These are phyloP conservation scores for Coemansia sp. DNA, from an alignment of 192 early-diverging fungal genomes.

Conservation along the genomic window DNA sequence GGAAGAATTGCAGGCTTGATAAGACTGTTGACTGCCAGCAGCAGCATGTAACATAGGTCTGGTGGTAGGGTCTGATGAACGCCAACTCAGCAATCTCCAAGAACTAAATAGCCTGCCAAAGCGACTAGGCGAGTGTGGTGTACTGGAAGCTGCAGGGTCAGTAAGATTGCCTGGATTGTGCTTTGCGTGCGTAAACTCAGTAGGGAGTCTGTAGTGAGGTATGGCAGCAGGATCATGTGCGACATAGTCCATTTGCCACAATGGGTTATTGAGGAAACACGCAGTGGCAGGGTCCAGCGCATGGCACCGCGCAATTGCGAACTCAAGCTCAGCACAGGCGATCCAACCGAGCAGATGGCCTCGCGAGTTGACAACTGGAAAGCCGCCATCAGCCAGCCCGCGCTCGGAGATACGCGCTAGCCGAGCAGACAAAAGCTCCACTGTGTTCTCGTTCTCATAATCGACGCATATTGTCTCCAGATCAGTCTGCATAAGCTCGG, in stretches of 20 bases:
- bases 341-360: constrained; percentile 75
- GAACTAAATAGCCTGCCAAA: constrained; percentile 5
- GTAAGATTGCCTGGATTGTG: not conserved
- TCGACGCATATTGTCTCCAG: constrained; percentile 68
- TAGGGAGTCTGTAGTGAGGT: constrained; percentile 34
- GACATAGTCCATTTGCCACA: constrained; percentile 50
- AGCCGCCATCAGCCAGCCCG: constrained; percentile 72
- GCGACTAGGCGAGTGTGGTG: not conserved
- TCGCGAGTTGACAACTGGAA: constrained; percentile 63
- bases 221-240: constrained; percentile 33
- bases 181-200: not conserved
- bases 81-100: constrained; percentile 5
- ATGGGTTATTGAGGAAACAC: constrained; percentile 59
- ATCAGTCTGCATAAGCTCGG: constrained; percentile 65
- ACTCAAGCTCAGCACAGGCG: constrained; percentile 75
- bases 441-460: constrained; percentile 58
- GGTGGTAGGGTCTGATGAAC: not conserved
- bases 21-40: constrained; percentile 9
- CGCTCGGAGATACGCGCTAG: constrained; percentile 57
- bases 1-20: constrained; percentile 8
- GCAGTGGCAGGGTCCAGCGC: constrained; percentile 32
- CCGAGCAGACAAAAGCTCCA: constrained; percentile 58
- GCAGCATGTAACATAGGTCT: constrained; percentile 12
- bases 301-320: constrained; percentile 60
- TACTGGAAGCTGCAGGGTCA: not conserved